Conservation (phyloP, 495 filamentous ascomycete species). For the Hypoxylon lenormandii region DNA sequence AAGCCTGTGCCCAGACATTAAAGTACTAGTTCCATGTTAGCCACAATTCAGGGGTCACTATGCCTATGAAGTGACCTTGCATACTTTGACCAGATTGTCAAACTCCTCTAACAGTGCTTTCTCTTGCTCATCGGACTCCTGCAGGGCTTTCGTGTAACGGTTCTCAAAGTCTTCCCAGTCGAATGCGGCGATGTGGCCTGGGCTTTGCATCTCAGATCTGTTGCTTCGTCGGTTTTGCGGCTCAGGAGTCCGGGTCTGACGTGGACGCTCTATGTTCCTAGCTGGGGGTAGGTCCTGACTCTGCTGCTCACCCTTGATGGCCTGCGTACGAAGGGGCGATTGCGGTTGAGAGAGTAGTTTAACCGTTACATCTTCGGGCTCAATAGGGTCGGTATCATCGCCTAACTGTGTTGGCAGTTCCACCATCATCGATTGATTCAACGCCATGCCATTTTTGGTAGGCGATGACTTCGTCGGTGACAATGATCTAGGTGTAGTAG, state of each 20-base stretch:
- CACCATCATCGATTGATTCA: constrained; percentile 52
- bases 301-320: constrained; percentile 59
- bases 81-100: constrained; percentile 70
- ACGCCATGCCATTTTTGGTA: constrained; percentile 32
- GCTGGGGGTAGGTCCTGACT: constrained; percentile 37
- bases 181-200: constrained; percentile 62
- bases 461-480: constrained; percentile 40
- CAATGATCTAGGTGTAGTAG: constrained; percentile 45
- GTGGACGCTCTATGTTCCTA: constrained; percentile 40
- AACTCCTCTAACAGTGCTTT: constrained; percentile 72
- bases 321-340: constrained; percentile 50
- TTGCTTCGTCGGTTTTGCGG: constrained; percentile 50
- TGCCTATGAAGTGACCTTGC: constrained; percentile 9
- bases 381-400: constrained; percentile 30
- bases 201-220: constrained; percentile 54
- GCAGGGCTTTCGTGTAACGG: constrained; percentile 71
- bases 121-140: constrained; percentile 69
- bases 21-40: constrained; percentile 67
- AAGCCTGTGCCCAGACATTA: constrained; percentile 74
- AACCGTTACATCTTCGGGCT: constrained; percentile 39
- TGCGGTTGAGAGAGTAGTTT: constrained; percentile 44
- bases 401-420: constrained; percentile 47
- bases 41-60: constrained; percentile 31
- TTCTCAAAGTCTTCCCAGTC: constrained; percentile 76
- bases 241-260: constrained; percentile 44